These are phyloP conservation scores for Lachancea fermentati DNA, from an alignment of 805 yeast genomes.

Conservation along the genomic window DNA sequence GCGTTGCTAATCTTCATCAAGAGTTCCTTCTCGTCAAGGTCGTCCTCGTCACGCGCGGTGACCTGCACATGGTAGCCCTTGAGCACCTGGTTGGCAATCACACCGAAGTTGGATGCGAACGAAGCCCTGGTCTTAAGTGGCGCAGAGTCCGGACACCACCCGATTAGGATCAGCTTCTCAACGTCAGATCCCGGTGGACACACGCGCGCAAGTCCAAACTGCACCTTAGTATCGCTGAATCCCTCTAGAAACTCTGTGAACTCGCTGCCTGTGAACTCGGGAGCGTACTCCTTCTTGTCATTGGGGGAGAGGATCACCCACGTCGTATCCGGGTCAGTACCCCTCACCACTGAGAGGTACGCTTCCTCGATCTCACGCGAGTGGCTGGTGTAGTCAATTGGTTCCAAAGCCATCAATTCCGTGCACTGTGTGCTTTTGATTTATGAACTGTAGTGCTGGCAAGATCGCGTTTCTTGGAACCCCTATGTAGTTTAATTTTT, in stretches of 20 bases:
- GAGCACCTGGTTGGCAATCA: slow-evolving; percentile 56
- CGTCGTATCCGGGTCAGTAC: slow-evolving; percentile 52
- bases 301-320: slow-evolving; percentile 83
- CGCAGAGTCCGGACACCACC: slow-evolving; percentile 97
- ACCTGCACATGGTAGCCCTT: slow-evolving; percentile 92
- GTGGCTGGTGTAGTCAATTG: slow-evolving; percentile 55
- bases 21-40: slow-evolving; percentile 73
- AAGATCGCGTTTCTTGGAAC: not conserved
- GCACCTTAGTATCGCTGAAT: slow-evolving; percentile 82
- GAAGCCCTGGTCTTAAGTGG: slow-evolving; percentile 72
- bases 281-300: slow-evolving; percentile 40
- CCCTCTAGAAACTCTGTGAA: slow-evolving; percentile 73
- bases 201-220: slow-evolving; percentile 84
- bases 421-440: slow-evolving; percentile 3
- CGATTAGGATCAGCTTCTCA: slow-evolving; percentile 73
- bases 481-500: not conserved
- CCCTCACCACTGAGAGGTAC: slow-evolving; percentile 75
- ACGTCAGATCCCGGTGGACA: slow-evolving; percentile 91
- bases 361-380: slow-evolving; percentile 69
- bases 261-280: slow-evolving; percentile 48
- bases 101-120: slow-evolving; percentile 72
- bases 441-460: not conserved
- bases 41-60: slow-evolving; percentile 93
- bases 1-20: slow-evolving; percentile 77
- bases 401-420: slow-evolving; percentile 35